Conservation (phyloP, 148 eudicot genomes). For the Rhododendron mucronatum region DNA sequence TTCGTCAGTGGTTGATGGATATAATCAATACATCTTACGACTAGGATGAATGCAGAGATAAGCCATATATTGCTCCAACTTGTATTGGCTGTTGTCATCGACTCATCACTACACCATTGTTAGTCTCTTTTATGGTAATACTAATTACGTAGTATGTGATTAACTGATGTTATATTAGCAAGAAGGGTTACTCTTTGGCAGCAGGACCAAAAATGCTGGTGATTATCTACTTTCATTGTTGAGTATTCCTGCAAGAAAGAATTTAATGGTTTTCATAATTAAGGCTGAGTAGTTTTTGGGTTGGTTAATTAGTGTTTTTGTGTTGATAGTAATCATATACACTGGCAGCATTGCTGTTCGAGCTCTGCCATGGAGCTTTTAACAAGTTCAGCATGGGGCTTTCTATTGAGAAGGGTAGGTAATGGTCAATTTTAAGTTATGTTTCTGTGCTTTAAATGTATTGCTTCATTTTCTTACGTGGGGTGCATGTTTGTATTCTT, state of each 20-base stretch:
- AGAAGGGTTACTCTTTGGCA: neutral
- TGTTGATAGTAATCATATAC: slow-evolving; percentile 10
- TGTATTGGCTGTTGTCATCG: neutral
- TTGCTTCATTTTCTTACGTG: neutral
- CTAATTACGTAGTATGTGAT: neutral
- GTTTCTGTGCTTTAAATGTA: neutral
- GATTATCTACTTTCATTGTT: neutral
- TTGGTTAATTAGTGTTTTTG: slow-evolving; percentile 2
- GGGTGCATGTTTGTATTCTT: neutral
- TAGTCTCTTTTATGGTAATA: neutral
- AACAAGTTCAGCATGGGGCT: slow-evolving; percentile 54
- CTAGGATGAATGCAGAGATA: neutral
- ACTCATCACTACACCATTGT: neutral
- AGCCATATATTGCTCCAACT: neutral
- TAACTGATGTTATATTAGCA: neutral
- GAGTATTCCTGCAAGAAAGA: neutral
- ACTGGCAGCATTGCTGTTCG: slow-evolving; percentile 34
- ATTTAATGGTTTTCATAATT: slow-evolving; percentile 3
- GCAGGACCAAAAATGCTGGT: neutral
- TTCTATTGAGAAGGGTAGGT: slow-evolving; percentile 54
- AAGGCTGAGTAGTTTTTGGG: neutral
- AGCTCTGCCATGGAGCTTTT: slow-evolving; percentile 47
- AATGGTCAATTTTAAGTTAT: slow-evolving; percentile 6
- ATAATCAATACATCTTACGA: neutral
- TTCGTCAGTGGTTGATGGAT: neutral